These are phyloP conservation scores for Tinospora cordifolia DNA, from an alignment of 164 flowering plant species.

Conservation along the genomic window DNA sequence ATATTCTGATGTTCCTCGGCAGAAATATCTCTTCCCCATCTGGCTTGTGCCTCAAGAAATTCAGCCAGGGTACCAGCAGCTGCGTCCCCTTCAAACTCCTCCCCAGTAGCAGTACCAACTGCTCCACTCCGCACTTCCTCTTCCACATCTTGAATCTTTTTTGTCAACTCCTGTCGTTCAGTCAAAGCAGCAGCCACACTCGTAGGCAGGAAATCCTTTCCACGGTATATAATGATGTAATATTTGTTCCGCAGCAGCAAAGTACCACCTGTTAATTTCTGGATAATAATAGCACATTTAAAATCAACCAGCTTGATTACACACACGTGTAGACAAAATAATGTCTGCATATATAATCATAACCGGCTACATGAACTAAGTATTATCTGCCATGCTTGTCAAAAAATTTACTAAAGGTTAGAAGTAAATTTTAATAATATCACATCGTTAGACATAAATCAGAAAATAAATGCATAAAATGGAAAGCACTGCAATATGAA, in stretches of 20 bases:
- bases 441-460: background rate
- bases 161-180: slow-evolving; percentile 71
- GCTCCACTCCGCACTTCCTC: slow-evolving; percentile 34
- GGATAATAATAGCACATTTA: slow-evolving; percentile 19
- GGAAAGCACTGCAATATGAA: too few relatives aligned
- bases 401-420: background rate
- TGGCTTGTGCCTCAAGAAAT: slow-evolving; percentile 91
- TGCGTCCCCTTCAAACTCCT: slow-evolving; percentile 34
- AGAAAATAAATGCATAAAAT: background rate
- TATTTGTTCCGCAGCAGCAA: slow-evolving; percentile 88
- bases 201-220: slow-evolving; percentile 90
- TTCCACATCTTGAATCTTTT: slow-evolving; percentile 45
- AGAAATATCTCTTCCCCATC: slow-evolving; percentile 83
- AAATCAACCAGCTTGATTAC: background rate
- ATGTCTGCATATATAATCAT: slow-evolving; percentile 1
- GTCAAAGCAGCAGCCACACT: slow-evolving; percentile 75
- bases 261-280: slow-evolving; percentile 85
- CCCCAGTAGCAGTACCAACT: slow-evolving; percentile 21
- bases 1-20: slow-evolving; percentile 62
- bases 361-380: background rate
- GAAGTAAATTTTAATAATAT: background rate
- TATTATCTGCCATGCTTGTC: background rate
- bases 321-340: background rate
- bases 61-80: slow-evolving; percentile 89
- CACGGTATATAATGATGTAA: slow-evolving; percentile 84